phyloP scores from a whole-genome alignment of 345 rosid genomes.

The Salix udensis region DNA sequence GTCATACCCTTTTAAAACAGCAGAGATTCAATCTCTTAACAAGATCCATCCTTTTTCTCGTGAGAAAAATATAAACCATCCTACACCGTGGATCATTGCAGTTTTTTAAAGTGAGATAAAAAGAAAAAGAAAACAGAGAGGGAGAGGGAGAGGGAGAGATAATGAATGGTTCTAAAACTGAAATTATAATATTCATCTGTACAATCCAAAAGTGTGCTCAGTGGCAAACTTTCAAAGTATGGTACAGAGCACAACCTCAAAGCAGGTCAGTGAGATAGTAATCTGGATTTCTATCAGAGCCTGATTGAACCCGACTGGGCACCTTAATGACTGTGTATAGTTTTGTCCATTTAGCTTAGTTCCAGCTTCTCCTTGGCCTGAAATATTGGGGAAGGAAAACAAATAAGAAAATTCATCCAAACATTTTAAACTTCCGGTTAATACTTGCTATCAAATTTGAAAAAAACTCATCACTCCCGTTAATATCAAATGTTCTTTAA shows the following conservation, averaged over 20 bases:
- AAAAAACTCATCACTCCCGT: slow-evolving; percentile 34
- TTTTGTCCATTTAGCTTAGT: slow-evolving; percentile 36
- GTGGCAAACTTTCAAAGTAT: slow-evolving; percentile 2
- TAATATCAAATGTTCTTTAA: slow-evolving; percentile 71
- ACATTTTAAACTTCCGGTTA: slow-evolving; percentile 11
- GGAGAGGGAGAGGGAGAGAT: not conserved
- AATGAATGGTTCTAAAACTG: slow-evolving; percentile 13
- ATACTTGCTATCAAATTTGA: slow-evolving; percentile 18
- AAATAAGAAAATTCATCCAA: slow-evolving; percentile 34
- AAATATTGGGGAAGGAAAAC: slow-evolving; percentile 47
- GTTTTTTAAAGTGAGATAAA: not conserved
- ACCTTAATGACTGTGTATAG: slow-evolving; percentile 24
- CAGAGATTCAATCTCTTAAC: too few species aligned
- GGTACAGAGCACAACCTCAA: slow-evolving; percentile 36
- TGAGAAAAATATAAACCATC: not conserved
- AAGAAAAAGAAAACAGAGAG: not conserved
- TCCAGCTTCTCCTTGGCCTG: slow-evolving; percentile 82
- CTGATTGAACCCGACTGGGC: slow-evolving; percentile 24
- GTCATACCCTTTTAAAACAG: too few species aligned
- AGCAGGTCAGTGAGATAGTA: slow-evolving; percentile 17
- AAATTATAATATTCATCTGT: slow-evolving; percentile 19
- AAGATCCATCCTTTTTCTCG: not conserved
- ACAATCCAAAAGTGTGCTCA: slow-evolving; percentile 16
- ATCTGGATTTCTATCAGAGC: slow-evolving; percentile 32
- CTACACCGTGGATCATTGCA: not conserved